phyloP scores from a whole-genome alignment of 768 basidiomycete genomes.

The Asterophora lycoperdoides region DNA sequence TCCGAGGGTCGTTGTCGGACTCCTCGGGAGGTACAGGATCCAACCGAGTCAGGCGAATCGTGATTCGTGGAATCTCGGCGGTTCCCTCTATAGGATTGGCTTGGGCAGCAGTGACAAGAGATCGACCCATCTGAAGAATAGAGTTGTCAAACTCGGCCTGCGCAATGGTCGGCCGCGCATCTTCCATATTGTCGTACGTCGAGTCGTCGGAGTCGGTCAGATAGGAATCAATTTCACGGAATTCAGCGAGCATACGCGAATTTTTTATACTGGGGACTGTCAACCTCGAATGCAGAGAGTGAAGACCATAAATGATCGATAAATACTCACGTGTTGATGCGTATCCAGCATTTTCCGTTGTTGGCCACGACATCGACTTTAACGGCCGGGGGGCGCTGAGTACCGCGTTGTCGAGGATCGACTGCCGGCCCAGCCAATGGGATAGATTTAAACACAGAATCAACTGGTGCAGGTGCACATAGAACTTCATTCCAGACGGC shows the following conservation, averaged over 20 bases:
- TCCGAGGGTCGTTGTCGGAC: constrained; percentile 45
- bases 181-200: constrained; percentile 46
- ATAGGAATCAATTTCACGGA: constrained; percentile 83
- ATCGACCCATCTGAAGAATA: constrained; percentile 63
- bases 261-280: constrained; percentile 64
- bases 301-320: constrained; percentile 13
- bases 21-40: constrained; percentile 36
- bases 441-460: constrained; percentile 58
- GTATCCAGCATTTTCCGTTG: constrained; percentile 72
- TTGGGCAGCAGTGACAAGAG: constrained; percentile 60
- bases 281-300: neutral
- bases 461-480: constrained; percentile 52
- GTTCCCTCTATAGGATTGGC: constrained; percentile 46
- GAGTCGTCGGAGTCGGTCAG: constrained; percentile 56
- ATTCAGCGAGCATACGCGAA: constrained; percentile 70
- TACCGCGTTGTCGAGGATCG: constrained; percentile 18
- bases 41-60: constrained; percentile 68
- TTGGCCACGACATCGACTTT: constrained; percentile 84
- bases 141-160: constrained; percentile 67
- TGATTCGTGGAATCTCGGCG: constrained; percentile 40
- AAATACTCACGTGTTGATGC: constrained; percentile 74
- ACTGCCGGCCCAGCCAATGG: constrained; percentile 15
- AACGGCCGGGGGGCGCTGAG: constrained; percentile 33
- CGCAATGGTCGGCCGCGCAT: constrained; percentile 41
- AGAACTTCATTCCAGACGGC: constrained; percentile 81